phyloP scores from a whole-genome alignment of 129 eudicot species.

The Centella asiatica region DNA sequence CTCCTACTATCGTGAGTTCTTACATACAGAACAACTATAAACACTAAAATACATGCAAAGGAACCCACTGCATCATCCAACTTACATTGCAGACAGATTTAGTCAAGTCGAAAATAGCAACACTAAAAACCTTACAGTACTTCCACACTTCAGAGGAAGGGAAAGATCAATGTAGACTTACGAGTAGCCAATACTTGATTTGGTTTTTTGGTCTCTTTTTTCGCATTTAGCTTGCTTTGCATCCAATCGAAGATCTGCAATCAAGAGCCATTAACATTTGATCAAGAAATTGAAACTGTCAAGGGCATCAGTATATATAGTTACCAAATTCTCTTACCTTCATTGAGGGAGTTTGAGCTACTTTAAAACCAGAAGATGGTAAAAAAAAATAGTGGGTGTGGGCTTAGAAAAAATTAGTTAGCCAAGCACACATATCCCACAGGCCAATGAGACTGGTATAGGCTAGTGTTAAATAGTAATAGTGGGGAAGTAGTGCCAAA shows the following conservation, averaged over 20 bases:
- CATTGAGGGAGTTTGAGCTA: conserved; percentile 2
- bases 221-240: conserved; percentile 35
- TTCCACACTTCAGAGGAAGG: neutral
- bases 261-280: neutral
- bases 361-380: neutral
- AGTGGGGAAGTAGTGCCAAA: conserved; percentile 3
- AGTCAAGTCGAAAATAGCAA: neutral
- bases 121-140: neutral
- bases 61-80: neutral
- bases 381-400: neutral
- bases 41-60: neutral
- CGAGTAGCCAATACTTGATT: conserved; percentile 9
- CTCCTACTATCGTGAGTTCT: neutral
- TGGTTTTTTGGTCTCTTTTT: conserved; percentile 15
- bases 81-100: neutral
- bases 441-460: conserved; percentile 10
- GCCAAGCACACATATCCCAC: conserved; percentile 12
- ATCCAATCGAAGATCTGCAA: conserved; percentile 48
- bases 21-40: neutral
- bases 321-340: conserved; percentile 9
- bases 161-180: conserved; percentile 9
- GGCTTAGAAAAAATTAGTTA: neutral
- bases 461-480: conserved; percentile 4
- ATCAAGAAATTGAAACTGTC: neutral
- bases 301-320: neutral